Conservation (phyloP, 805 yeast genomes). For the Kluyveromyces wickerhamii region DNA sequence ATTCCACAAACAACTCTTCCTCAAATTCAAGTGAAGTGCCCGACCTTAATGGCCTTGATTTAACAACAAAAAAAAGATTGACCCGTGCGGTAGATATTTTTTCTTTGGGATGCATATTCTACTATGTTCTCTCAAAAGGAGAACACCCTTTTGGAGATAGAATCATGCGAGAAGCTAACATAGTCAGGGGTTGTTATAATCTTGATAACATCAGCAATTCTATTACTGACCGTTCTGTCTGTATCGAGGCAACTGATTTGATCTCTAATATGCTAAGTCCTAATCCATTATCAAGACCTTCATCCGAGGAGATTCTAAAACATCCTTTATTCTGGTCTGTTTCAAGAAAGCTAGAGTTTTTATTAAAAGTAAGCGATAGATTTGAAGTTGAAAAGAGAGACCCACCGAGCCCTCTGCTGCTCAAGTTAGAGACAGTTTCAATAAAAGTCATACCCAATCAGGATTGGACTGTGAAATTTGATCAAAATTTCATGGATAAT, state of each 20-base stretch:
- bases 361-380: slow-evolving; percentile 82
- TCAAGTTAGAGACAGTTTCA: slow-evolving; percentile 47
- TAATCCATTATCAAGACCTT: slow-evolving; percentile 66
- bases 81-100: slow-evolving; percentile 91
- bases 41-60: slow-evolving; percentile 30
- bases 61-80: slow-evolving; percentile 45
- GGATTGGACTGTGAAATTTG: slow-evolving; percentile 77
- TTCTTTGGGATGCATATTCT: slow-evolving; percentile 91
- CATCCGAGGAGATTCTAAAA: slow-evolving; percentile 53
- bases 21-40: slow-evolving; percentile 25
- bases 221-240: slow-evolving; percentile 19
- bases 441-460: slow-evolving; percentile 43
- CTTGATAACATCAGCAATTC: slow-evolving; percentile 35
- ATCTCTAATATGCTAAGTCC: slow-evolving; percentile 61
- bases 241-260: slow-evolving; percentile 63
- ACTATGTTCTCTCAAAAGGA: slow-evolving; percentile 75
- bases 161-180: slow-evolving; percentile 81
- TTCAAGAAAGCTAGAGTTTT: slow-evolving; percentile 69
- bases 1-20: background rate
- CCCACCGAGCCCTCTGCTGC: slow-evolving; percentile 58
- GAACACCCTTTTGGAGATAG: slow-evolving; percentile 93
- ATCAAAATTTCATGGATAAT: slow-evolving; percentile 65
- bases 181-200: slow-evolving; percentile 57
- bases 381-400: slow-evolving; percentile 80
- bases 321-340: slow-evolving; percentile 88